These are phyloP conservation scores for Candida nonsorbophila DNA, from an alignment of 805 yeast genomes.

Conservation along the genomic window DNA sequence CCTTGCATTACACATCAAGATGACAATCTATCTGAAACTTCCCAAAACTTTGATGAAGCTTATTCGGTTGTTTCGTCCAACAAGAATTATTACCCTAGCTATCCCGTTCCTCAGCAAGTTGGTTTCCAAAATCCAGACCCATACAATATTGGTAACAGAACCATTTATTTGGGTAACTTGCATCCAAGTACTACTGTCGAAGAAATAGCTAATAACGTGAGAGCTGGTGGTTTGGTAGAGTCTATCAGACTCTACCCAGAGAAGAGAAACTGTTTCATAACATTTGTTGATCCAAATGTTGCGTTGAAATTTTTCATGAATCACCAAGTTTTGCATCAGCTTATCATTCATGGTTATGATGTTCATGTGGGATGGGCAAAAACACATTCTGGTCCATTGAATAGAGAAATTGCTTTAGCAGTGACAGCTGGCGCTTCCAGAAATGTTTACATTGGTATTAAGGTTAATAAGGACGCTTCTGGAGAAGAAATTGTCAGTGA, in stretches of 20 bases:
- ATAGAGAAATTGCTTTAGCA: slow-evolving; percentile 51
- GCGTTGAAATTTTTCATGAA: slow-evolving; percentile 65
- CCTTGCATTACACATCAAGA: too few relatives aligned
- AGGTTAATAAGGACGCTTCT: slow-evolving; percentile 18
- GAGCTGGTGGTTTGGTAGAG: slow-evolving; percentile 73
- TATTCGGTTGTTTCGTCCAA: too few relatives aligned
- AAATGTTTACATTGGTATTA: slow-evolving; percentile 68
- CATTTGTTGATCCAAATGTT: slow-evolving; percentile 58
- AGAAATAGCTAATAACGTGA: slow-evolving; percentile 68
- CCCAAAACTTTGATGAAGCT: too few relatives aligned
- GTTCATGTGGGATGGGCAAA: slow-evolving; percentile 70
- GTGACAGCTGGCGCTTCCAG: slow-evolving; percentile 73
- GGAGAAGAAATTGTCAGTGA: slow-evolving; percentile 11
- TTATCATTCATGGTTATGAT: slow-evolving; percentile 57
- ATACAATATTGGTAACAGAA: slow-evolving; percentile 48
- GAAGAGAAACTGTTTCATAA: slow-evolving; percentile 60
- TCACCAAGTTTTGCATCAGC: slow-evolving; percentile 50
- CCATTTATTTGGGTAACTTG: slow-evolving; percentile 64
- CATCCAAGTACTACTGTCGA: slow-evolving; percentile 62
- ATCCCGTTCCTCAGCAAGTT: too few relatives aligned
- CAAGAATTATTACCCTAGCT: too few relatives aligned
- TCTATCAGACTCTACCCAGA: slow-evolving; percentile 46
- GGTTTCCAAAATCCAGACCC: slow-evolving; percentile 21
- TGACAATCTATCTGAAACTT: too few relatives aligned
- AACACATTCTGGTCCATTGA: slow-evolving; percentile 59